Conservation (phyloP, 805 yeast genomes). For the Kockiozyma suomiensis region DNA sequence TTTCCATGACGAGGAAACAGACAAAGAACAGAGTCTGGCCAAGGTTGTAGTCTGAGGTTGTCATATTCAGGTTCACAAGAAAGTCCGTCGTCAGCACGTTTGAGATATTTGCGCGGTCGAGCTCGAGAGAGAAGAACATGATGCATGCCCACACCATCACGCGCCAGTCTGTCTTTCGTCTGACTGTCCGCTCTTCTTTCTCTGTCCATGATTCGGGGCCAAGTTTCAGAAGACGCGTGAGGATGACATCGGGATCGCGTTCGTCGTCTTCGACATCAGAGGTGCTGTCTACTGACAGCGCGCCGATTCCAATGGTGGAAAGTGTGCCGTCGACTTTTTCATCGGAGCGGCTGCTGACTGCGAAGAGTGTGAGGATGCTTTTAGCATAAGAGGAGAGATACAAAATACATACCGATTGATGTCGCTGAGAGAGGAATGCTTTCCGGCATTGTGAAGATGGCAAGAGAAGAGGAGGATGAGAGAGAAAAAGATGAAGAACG, state of each 20-base stretch:
- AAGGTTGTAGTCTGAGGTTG: slow-evolving; percentile 58
- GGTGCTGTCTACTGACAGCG: neutral
- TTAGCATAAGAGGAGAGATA: neutral
- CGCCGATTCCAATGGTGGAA: neutral
- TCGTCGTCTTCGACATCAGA: slow-evolving; percentile 16
- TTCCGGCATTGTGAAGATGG: slow-evolving; percentile 1
- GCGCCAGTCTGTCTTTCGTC: slow-evolving; percentile 55
- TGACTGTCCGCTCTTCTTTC: slow-evolving; percentile 53
- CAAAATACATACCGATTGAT: neutral
- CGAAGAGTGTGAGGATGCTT: neutral
- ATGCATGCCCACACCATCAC: slow-evolving; percentile 59
- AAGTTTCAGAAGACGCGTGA: slow-evolving; percentile 16
- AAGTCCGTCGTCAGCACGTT: slow-evolving; percentile 60
- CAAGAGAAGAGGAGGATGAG: neutral
- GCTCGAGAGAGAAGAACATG: slow-evolving; percentile 59
- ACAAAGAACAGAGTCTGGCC: slow-evolving; percentile 61
- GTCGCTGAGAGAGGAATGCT: neutral
- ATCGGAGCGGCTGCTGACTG: slow-evolving; percentile 6
- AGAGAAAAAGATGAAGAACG: neutral
- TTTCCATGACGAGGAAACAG: slow-evolving; percentile 48
- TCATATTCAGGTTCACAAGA: slow-evolving; percentile 52
- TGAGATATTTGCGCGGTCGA: slow-evolving; percentile 58
- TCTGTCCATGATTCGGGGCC: slow-evolving; percentile 48
- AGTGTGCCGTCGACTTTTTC: slow-evolving; percentile 2
- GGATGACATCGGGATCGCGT: slow-evolving; percentile 27